phyloP scores from a whole-genome alignment of 139 green algal genomes.

The Zygnema cylindricum region DNA sequence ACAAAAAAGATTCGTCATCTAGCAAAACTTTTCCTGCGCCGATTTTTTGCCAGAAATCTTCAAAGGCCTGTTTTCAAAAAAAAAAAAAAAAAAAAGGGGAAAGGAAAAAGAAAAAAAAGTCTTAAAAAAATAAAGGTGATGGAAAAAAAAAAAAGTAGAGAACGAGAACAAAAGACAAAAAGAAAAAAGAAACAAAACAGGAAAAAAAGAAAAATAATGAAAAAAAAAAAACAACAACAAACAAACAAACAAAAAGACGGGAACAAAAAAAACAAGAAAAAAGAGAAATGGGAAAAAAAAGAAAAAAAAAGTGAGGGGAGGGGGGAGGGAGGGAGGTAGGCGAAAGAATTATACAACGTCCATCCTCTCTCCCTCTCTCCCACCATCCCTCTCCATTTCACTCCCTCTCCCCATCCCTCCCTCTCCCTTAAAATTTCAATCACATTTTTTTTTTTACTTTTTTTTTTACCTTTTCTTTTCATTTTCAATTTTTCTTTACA shows the following conservation, averaged over 20 bases:
- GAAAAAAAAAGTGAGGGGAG: not conserved
- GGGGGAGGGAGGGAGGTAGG: not conserved
- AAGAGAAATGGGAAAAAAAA: not conserved
- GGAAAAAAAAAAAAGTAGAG: not conserved
- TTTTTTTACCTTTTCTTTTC: too few relatives aligned
- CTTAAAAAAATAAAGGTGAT: conserved; percentile 19
- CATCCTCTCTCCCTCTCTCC: not conserved
- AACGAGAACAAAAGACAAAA: conserved; percentile 28
- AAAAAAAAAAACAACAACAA: not conserved
- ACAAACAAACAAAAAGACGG: not conserved
- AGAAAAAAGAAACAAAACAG: conserved; percentile 6
- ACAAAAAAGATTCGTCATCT: too few relatives aligned
- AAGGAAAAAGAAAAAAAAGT: not conserved
- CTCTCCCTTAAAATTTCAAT: not conserved
- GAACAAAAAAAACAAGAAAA: not conserved
- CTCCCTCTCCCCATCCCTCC: not conserved
- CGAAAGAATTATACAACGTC: not conserved
- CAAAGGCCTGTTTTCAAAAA: not conserved
- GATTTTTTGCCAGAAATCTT: not conserved
- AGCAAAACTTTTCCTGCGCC: not conserved
- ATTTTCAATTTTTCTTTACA: too few relatives aligned
- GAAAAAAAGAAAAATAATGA: not conserved
- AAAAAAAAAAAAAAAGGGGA: not conserved
- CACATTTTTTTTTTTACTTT: too few relatives aligned
- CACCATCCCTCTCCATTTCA: not conserved